Base-by-base conservation (phyloP, 768 basidiomycete species). In the Atractiella rhizophila region DNA sequence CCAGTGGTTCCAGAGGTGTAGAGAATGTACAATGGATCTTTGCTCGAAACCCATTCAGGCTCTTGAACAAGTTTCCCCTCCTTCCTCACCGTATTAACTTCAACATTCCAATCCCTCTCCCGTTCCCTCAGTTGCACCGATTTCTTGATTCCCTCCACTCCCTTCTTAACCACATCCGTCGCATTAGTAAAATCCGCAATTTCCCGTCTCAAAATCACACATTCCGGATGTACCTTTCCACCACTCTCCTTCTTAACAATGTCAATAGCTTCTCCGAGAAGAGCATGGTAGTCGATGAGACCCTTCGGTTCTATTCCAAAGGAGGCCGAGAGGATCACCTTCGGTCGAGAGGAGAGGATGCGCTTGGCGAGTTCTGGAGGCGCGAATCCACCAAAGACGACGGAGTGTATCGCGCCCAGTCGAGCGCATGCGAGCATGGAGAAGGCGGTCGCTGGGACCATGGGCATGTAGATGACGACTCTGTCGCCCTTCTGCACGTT, bases 391-490 rank as follows among this genome's bases (percentile, higher is more conserved):
- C 39, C 39, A 9, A 40, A 40, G 20, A 40, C 39, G 20, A 32
- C 30, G n/a, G 39, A 40, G 15, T 40, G 39, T 2, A 40, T 25
- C 2, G 39, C 39, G 8, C 39, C 39, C 4, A 40, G 23, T n/a
- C 39, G 16, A 0, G 39, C 39, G 15, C 39, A 40, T 1, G 39
- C 39, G 2, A 40, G 16, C 39, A 40, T 40, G 2, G 39, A 29
- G 15, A 31, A 19, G 7, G 21, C 29, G 18, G 26, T 32, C 19
- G 31, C 39, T 12, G 21, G 18, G 9, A 32, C 26, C 29, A 31
- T 40, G 9, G 39, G 39, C 39, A 40, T 40, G 39, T 40, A 40
- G 29, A 40, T 32, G 21, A 40, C 19, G 20, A 40, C 39, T 5
- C 39, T 8, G 30, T 40, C 39, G 1, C 39, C 39, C 39, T 40